A percentile compares a stretch with the other conserved stretches of the same genome.
phyloP scores from a whole-genome alignment of 1,284 basidiomycete species.

The Irpex rosettiformis region DNA sequence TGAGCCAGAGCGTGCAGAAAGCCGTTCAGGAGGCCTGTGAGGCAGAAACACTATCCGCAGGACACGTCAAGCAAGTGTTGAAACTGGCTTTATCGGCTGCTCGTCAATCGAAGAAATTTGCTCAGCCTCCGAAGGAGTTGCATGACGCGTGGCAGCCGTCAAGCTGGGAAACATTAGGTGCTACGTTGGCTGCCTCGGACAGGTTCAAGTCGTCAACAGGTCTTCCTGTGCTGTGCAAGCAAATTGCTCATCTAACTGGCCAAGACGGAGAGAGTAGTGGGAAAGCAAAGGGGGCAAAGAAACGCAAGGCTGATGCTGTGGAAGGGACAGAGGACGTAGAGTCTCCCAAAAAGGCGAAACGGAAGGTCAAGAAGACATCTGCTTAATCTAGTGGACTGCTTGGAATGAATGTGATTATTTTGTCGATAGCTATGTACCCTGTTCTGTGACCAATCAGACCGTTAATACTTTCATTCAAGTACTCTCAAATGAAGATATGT shows the following conservation, averaged over 20 bases:
- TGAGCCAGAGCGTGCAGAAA: conserved; percentile 51
- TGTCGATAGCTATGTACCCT: not conserved
- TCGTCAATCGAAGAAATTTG: conserved; percentile 57
- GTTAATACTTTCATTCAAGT: no score
- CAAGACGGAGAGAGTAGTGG: conserved; percentile 9
- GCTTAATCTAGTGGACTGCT: not conserved
- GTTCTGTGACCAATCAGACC: no score
- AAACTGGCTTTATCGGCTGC: conserved; percentile 69
- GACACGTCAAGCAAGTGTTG: conserved; percentile 77
- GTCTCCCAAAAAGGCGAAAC: conserved; percentile 41
- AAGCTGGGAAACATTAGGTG: conserved; percentile 36
- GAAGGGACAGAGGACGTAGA: conserved; percentile 31
- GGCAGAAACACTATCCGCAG: conserved; percentile 51
- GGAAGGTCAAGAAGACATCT: conserved; percentile 39
- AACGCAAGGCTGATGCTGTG: conserved; percentile 11
- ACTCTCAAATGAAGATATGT: no score
- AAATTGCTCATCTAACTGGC: conserved; percentile 34
- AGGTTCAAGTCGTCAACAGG: conserved; percentile 43
- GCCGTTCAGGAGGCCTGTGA: conserved; percentile 51
- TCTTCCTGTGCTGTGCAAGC: conserved; percentile 46
- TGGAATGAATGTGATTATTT: not conserved
- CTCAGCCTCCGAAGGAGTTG: conserved; percentile 22
- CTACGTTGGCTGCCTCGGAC: conserved; percentile 34
- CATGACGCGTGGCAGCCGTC: conserved; percentile 40
- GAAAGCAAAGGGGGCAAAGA: conserved; percentile 9